These are phyloP conservation scores for Neonothopanus nambi DNA, from an alignment of 1,284 basidiomycete genomes.

Conservation along the genomic window DNA sequence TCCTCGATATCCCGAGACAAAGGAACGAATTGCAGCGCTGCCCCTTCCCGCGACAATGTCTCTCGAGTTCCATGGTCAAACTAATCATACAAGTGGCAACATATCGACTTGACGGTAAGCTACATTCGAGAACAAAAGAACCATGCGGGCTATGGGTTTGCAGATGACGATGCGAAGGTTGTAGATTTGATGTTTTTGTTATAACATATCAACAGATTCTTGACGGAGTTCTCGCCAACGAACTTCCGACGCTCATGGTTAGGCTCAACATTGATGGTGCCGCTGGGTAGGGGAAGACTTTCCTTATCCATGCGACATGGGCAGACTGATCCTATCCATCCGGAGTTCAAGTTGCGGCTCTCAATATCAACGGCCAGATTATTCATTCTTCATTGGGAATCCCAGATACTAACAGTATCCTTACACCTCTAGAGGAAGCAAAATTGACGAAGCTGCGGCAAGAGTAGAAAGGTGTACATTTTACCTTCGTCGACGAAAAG, in stretches of 20 bases:
- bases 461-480: neutral
- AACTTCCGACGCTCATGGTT: neutral
- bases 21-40: too few species aligned
- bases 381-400: neutral
- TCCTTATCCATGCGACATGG: constrained; percentile 7
- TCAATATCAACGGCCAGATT: neutral
- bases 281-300: constrained; percentile 11
- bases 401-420: neutral
- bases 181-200: too few species aligned
- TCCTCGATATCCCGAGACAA: too few species aligned
- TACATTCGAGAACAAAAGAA: too few species aligned
- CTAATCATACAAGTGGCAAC: too few species aligned
- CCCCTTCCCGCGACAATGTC: too few species aligned
- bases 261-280: constrained; percentile 9
- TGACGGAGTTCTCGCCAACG: neutral
- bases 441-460: neutral
- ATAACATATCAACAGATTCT: neutral
- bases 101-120: too few species aligned
- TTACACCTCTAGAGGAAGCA: neutral
- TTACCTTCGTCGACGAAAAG: neutral
- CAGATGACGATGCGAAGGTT: neutral
- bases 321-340: neutral
- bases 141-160: neutral
- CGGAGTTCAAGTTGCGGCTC: neutral
- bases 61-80: too few species aligned